Evolutionary conservation across 2,329 filamentous ascomycete species (phyloP).

Genomic region (Aspergillus sp.): DNA sequence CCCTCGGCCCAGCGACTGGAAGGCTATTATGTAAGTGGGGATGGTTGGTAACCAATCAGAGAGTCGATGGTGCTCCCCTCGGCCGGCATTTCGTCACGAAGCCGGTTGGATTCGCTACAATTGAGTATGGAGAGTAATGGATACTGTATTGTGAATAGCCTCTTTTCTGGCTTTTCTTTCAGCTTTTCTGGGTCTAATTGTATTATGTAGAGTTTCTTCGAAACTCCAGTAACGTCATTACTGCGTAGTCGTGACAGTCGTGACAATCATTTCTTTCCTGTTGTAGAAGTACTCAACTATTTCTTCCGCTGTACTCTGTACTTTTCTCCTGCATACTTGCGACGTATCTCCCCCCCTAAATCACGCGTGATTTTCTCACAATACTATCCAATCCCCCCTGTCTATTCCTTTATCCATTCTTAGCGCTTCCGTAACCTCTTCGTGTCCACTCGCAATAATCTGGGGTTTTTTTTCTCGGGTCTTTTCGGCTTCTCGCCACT

Average conservation of each 20-base stretch:
- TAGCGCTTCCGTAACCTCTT: constrained; percentile 16
- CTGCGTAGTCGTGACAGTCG: background rate
- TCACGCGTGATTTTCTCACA: background rate
- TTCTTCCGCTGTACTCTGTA: background rate
- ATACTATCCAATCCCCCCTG: background rate
- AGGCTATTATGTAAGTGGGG: background rate
- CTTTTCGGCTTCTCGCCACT: constrained; percentile 24
- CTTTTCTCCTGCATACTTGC: background rate
- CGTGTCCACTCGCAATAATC: constrained; percentile 16
- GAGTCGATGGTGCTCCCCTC: background rate
- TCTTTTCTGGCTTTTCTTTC: background rate
- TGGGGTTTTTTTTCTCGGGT: constrained; percentile 23
- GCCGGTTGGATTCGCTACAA: background rate
- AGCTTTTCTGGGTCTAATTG: too few species aligned
- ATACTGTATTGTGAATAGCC: background rate
- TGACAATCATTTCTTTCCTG: background rate
- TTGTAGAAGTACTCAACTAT: too few species aligned
- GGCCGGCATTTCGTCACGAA: background rate
- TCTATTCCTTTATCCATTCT: background rate
- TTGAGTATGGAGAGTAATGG: background rate
- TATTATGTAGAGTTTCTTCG: background rate
- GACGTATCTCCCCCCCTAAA: background rate
- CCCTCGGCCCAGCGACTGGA: background rate
- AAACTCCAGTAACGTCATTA: background rate
- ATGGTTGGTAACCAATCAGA: background rate